Percentiles rank a stretch among this genome's conserved stretches.
Conservation (phyloP, 2,329 filamentous ascomycete species). For the Calycina marina region DNA sequence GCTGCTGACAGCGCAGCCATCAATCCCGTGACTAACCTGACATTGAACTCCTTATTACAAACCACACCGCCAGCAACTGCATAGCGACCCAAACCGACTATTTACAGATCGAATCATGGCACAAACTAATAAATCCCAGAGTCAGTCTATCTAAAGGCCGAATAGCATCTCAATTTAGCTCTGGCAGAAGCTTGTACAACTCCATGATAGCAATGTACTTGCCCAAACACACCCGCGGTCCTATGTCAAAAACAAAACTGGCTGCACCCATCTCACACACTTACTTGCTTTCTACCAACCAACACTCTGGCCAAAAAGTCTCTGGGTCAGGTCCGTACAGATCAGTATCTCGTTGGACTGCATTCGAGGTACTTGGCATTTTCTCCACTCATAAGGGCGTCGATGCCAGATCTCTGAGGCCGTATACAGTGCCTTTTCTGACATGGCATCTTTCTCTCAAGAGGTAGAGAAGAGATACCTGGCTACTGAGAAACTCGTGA, state of each 20-base stretch:
- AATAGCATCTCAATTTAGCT: constrained; percentile 11
- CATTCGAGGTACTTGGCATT: constrained; percentile 40
- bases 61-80: constrained; percentile 12
- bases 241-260: constrained; percentile 14
- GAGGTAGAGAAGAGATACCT: too few relatives aligned
- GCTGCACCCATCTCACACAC: constrained; percentile 6
- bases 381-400: too few relatives aligned
- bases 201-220: constrained; percentile 18
- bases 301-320: constrained; percentile 37
- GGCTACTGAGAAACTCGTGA: too few relatives aligned
- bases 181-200: constrained; percentile 12
- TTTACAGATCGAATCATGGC: constrained; percentile 10
- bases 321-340: constrained; percentile 38
- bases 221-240: constrained; percentile 13
- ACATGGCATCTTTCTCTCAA: too few relatives aligned
- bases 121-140: constrained; percentile 1
- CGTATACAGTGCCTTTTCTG: too few relatives aligned
- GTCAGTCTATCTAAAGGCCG: background rate
- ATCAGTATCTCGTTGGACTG: constrained; percentile 32
- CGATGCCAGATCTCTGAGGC: too few relatives aligned
- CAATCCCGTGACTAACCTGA: constrained; percentile 2
- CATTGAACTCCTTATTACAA: constrained; percentile 9
- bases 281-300: constrained; percentile 24
- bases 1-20: too few relatives aligned
- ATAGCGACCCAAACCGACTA: constrained; percentile 9